Evolutionary conservation across 164 flowering plant genomes (phyloP).

Genomic region (Buxus sempervirens): DNA sequence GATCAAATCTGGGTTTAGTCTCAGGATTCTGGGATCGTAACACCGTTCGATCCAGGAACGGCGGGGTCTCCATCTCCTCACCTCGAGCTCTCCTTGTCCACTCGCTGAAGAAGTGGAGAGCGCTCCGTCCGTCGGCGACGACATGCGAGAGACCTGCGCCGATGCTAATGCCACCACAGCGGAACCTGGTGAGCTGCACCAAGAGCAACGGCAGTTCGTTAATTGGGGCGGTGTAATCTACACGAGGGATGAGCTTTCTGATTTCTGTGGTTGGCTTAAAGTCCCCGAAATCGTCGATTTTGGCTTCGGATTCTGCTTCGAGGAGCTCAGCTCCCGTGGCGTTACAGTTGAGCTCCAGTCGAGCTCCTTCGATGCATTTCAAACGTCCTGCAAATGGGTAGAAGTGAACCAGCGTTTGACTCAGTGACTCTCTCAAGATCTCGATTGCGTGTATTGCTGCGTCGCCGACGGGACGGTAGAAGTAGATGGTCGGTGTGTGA

Average conservation of each 20-base stretch:
- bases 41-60: slow-evolving; percentile 32
- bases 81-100: slow-evolving; percentile 56
- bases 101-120: slow-evolving; percentile 35
- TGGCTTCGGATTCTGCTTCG: slow-evolving; percentile 34
- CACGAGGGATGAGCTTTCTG: slow-evolving; percentile 24
- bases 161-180: slow-evolving; percentile 44
- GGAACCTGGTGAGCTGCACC: slow-evolving; percentile 44
- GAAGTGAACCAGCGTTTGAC: slow-evolving; percentile 26
- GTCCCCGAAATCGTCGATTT: slow-evolving; percentile 30
- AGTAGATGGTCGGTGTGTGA: slow-evolving; percentile 16
- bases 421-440: slow-evolving; percentile 26
- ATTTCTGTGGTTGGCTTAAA: slow-evolving; percentile 21
- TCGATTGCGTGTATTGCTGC: slow-evolving; percentile 2
- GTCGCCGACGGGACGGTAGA: slow-evolving; percentile 18
- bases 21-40: slow-evolving; percentile 17
- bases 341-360: slow-evolving; percentile 47
- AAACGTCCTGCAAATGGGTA: slow-evolving; percentile 54
- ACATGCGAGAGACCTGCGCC: slow-evolving; percentile 33
- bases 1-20: slow-evolving; percentile 9
- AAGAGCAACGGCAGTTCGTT: slow-evolving; percentile 35
- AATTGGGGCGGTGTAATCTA: slow-evolving; percentile 33
- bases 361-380: slow-evolving; percentile 18
- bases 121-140: slow-evolving; percentile 40
- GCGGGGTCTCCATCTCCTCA: slow-evolving; percentile 20
- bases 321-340: slow-evolving; percentile 31